Base-by-base conservation (phyloP, 2,329 filamentous ascomycete species). In the Stagonosporopsis chrysanthemi region DNA sequence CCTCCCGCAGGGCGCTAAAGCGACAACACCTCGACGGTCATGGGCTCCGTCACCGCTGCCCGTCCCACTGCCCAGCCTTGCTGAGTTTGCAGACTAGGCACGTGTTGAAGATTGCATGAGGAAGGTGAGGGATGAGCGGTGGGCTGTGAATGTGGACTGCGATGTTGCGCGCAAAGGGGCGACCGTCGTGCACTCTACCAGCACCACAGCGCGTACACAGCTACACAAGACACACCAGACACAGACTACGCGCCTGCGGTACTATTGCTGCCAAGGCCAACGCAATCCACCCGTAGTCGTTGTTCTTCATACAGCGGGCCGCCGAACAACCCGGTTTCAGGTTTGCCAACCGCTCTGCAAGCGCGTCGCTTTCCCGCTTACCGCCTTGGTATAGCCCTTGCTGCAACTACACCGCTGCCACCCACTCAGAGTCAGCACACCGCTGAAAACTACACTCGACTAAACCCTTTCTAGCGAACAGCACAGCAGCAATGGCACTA, bases 271-370 rank as follows among this genome's bases (percentile, higher is more conserved):
- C 47, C 54, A 51, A 57, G 42, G 36, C 33, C 31, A 39, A 23
- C 15, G 54, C 41, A 57, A 43, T 45, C 54, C 23, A 57, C 43
- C 39, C 40, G n/a, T 49, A 57, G 48, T 22, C 48, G 48, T 48
- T 19, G 48, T 57, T 52, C 48, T 52, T 48, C 54, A 52, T 52
- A 52, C 54, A 52, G 49, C 54, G 54, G 54, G 43, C 54, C 54
- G 54, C 54, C 54, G 54, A 57, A 49, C 48, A 24, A 52, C 64
- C 68, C 66, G 66, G 73, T 76, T 76, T 75, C 72, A 75, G 61
- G 64, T 70, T 33, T 63, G 56, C 73, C 70, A 75, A 63, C 70
- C 73, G 72, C 73, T 58, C 58, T 66, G 67, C 68, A 72, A 69
- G 74, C 73, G 73, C 71, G 49, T 73, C 67, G 71, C 71, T 69